Base-by-base conservation (phyloP, 2,329 filamentous ascomycete genomes). In the Nothophaeocryptopus gaeumannii region DNA sequence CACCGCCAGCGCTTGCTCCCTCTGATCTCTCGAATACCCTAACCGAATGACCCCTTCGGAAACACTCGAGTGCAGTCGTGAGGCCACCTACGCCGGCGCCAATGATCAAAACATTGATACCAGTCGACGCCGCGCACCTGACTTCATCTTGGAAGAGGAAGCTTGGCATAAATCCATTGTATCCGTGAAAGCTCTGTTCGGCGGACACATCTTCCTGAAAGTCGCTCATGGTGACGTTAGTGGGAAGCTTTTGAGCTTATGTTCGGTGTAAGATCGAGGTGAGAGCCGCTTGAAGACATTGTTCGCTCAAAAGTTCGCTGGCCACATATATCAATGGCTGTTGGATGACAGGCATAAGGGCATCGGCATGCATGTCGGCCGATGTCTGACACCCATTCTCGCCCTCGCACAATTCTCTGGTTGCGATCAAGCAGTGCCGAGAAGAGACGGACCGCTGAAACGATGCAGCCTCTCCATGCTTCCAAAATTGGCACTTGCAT, bases 11-110 rank as follows among this genome's bases (percentile, higher is more conserved):
- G 33, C 45, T 55, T n/a, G 49, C 48, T 16, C 36, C 20, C 10
- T 26, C 3, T 5, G 49, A 52, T 39, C 54, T 31, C 43, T 61
- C 61, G 3, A 61, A 42, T 8, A 62, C 26, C 8, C 51, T 51
- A 12, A 62, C 59, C 10, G 45, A 45, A 41, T 62, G 58, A 31
- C 58, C 59, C 46, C 61, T 58, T 31, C 60, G 58, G 34, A 48
- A 33, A 37, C 58, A 61, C 45, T 63, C 60, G 4, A 61, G 44
- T 8, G 61, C 59, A 8, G 61, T 50, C 2, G 51, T 50, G 8
- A 62, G 44, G 2, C 61, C 56, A 35, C 53, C 53, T 9, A 61
- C 44, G 11, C 58, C 58, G 13, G 58, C 53, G 11, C 59, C 58
- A 11, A 61, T 46, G 41, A 62, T 41, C 16, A 61, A 42, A 11